Conservation (phyloP, 257 asterid species). For the Petrea volubilis region DNA sequence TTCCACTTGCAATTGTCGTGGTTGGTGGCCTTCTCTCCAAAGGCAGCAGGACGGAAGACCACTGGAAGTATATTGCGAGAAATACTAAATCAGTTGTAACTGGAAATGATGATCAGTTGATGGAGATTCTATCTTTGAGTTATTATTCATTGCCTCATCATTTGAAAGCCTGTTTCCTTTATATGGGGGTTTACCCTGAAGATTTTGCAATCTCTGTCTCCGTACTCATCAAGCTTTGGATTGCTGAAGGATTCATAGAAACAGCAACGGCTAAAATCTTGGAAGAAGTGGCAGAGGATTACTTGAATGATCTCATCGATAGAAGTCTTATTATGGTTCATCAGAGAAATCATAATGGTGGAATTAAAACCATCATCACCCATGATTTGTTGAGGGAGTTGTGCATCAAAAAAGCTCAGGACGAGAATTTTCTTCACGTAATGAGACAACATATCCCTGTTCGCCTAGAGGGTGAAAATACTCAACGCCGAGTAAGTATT, state of each 20-base stretch:
- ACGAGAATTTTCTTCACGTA: slow-evolving; percentile 28
- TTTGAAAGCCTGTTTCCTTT: slow-evolving; percentile 9
- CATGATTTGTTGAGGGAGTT: slow-evolving; percentile 9
- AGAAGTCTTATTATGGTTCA: slow-evolving; percentile 4
- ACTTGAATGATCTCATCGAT: not conserved
- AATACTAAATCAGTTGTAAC: slow-evolving; percentile 3
- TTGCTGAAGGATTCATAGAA: slow-evolving; percentile 15
- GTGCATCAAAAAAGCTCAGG: slow-evolving; percentile 27
- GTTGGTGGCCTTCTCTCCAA: slow-evolving; percentile 16
- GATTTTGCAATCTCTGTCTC: not conserved
- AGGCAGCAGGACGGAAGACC: not conserved
- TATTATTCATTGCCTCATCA: slow-evolving; percentile 14
- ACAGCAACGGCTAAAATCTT: not conserved
- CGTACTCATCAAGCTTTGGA: slow-evolving; percentile 12
- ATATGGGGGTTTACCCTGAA: slow-evolving; percentile 17
- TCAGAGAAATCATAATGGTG: not conserved
- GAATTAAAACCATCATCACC: not conserved
- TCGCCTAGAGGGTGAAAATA: not conserved
- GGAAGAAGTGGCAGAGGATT: slow-evolving; percentile 15
- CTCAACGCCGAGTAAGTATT: slow-evolving; percentile 7
- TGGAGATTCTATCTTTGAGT: not conserved
- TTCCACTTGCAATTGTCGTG: slow-evolving; percentile 22
- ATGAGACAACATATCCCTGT: not conserved
- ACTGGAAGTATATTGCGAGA: slow-evolving; percentile 18
- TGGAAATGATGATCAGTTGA: not conserved